Percentiles rank a stretch among this genome's conserved stretches.
Conservation (phyloP, 2,329 filamentous ascomycete species). For the Catunica adiposa region DNA sequence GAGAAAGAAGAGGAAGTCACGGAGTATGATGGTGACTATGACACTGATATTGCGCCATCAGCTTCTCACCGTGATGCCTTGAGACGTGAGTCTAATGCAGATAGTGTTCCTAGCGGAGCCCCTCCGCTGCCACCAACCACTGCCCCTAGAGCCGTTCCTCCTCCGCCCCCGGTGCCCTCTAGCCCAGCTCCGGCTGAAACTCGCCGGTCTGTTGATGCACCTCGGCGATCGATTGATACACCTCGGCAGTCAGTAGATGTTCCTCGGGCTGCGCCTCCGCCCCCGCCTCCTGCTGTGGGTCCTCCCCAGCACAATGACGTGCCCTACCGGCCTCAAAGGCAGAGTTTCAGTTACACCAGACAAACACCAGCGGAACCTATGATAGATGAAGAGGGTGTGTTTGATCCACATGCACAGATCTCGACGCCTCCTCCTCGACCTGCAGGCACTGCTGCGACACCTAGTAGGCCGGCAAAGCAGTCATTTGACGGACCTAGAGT, state of each 20-base stretch:
- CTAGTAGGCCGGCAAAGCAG: slow-evolving; percentile 27
- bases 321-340: slow-evolving; percentile 32
- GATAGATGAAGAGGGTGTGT: slow-evolving; percentile 32
- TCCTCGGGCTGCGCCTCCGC: too few relatives aligned
- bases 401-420: slow-evolving; percentile 19
- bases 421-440: slow-evolving; percentile 6
- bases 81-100: slow-evolving; percentile 36
- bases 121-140: slow-evolving; percentile 25
- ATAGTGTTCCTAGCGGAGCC: slow-evolving; percentile 39
- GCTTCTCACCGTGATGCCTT: slow-evolving; percentile 88
- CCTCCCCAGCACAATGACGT: slow-evolving; percentile 18
- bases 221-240: slow-evolving; percentile 19
- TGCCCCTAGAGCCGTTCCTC: slow-evolving; percentile 30
- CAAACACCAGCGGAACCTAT: slow-evolving; percentile 22
- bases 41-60: slow-evolving; percentile 90
- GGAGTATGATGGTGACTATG: slow-evolving; percentile 95
- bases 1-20: slow-evolving; percentile 64
- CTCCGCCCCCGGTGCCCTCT: slow-evolving; percentile 41
- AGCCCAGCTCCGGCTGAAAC: slow-evolving; percentile 32
- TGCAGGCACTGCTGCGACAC: slow-evolving; percentile 22
- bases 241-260: too few relatives aligned
- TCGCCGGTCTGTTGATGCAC: slow-evolving; percentile 47
- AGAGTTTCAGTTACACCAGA: slow-evolving; percentile 13
- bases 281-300: slow-evolving; percentile 16
- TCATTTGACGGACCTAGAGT: slow-evolving; percentile 44